Evolutionary conservation across 2,329 filamentous ascomycete genomes (phyloP).

Genomic region (Pseudogymnoascus sp.): DNA sequence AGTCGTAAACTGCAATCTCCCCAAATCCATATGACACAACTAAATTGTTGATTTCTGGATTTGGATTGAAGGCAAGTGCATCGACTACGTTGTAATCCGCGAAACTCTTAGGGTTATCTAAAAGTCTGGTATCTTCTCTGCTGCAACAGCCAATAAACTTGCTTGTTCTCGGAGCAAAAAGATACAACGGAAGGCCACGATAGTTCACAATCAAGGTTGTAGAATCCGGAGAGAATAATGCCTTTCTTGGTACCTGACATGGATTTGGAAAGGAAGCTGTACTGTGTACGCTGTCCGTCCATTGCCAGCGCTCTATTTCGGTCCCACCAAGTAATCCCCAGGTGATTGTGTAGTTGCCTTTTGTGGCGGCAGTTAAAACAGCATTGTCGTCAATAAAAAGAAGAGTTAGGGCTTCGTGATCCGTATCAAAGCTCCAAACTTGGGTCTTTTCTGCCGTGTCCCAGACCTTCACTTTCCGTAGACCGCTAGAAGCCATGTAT

Average conservation of each 20-base stretch:
- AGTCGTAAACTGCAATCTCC: not conserved
- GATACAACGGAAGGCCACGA: slow-evolving; percentile 12
- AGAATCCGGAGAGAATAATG: slow-evolving; percentile 13
- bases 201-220: slow-evolving; percentile 8
- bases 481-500: slow-evolving; percentile 23
- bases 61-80: not conserved
- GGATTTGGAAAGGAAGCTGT: not conserved
- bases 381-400: slow-evolving; percentile 15
- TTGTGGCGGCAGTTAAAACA: slow-evolving; percentile 17
- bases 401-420: slow-evolving; percentile 15
- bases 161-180: slow-evolving; percentile 17
- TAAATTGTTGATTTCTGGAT: not conserved
- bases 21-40: not conserved
- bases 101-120: not conserved
- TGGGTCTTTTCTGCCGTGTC: slow-evolving; percentile 15
- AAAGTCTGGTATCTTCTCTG: slow-evolving; percentile 18
- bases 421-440: slow-evolving; percentile 17
- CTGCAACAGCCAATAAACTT: slow-evolving; percentile 22
- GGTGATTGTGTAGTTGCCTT: slow-evolving; percentile 18
- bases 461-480: slow-evolving; percentile 19
- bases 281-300: not conserved
- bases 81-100: not conserved
- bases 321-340: slow-evolving; percentile 15
- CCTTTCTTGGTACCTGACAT: slow-evolving; percentile 5
- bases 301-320: not conserved